Evolutionary conservation across 352 stramenopile genomes (phyloP).

Genomic region (Phytophthora cryptogea): DNA sequence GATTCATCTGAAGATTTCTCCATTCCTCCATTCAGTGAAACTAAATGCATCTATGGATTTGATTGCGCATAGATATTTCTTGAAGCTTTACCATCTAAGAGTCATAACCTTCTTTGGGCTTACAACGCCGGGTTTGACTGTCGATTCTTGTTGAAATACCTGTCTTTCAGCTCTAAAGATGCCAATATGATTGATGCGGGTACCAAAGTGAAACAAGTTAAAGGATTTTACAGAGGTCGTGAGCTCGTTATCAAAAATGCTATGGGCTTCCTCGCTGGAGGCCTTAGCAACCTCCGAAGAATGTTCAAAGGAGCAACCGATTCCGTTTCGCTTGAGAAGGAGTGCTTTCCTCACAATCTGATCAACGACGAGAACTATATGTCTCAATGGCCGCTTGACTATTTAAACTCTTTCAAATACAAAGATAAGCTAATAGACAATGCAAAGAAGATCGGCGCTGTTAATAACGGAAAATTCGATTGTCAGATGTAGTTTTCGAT

Average conservation of each 20-base stretch:
- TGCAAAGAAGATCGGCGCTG: slow-evolving; percentile 3
- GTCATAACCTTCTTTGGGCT: slow-evolving; percentile 10
- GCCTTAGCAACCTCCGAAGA: background rate
- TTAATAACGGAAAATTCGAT: background rate
- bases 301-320: slow-evolving; percentile 8
- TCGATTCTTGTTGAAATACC: slow-evolving; percentile 5
- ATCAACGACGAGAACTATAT: slow-evolving; percentile 6
- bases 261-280: slow-evolving; percentile 3
- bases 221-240: slow-evolving; percentile 2
- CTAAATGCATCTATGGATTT: slow-evolving; percentile 12
- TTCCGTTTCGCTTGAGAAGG: slow-evolving; percentile 6
- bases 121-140: slow-evolving; percentile 7
- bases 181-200: slow-evolving; percentile 5
- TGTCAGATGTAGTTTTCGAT: slow-evolving; percentile 2
- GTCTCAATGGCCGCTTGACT: background rate
- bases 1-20: slow-evolving; percentile 5
- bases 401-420: slow-evolving; percentile 6
- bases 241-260: slow-evolving; percentile 11
- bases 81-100: slow-evolving; percentile 7
- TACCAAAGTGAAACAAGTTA: slow-evolving; percentile 11
- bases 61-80: slow-evolving; percentile 8
- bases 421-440: slow-evolving; percentile 6
- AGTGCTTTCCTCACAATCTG: slow-evolving; percentile 12
- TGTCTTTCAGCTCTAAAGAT: slow-evolving; percentile 3
- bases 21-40: slow-evolving; percentile 15